A percentile compares a stretch with the other conserved stretches of the same genome.
Conservation (phyloP, 768 basidiomycete genomes). For the Baorangia bicolor region DNA sequence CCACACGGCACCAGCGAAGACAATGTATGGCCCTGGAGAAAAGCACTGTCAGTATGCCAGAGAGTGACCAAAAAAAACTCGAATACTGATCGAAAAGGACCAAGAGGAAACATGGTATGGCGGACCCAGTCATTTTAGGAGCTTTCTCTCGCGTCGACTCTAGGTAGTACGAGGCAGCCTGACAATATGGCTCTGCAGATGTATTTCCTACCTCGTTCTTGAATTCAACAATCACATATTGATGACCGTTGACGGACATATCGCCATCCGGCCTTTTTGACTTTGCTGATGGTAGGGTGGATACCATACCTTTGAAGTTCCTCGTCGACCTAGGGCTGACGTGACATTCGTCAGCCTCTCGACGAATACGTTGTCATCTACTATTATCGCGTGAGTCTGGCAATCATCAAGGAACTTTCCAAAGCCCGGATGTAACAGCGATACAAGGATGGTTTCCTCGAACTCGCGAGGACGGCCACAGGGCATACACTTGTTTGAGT, state of each 20-base stretch:
- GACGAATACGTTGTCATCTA: too few relatives aligned
- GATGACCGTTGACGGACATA: not conserved
- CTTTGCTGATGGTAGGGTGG: not conserved
- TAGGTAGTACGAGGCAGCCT: conserved; percentile 23
- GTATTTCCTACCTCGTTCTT: conserved; percentile 22
- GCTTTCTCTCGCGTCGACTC: conserved; percentile 15
- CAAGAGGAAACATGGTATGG: conserved; percentile 30
- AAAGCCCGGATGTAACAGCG: too few relatives aligned
- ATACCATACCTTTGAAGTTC: too few relatives aligned
- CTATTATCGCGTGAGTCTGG: too few relatives aligned
- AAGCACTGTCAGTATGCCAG: not conserved
- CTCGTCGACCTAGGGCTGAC: too few relatives aligned
- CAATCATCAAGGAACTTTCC: too few relatives aligned
- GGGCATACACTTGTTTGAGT: too few relatives aligned
- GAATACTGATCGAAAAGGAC: conserved; percentile 22
- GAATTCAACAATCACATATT: conserved; percentile 15
- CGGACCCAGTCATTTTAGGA: conserved; percentile 5
- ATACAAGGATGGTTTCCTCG: too few relatives aligned
- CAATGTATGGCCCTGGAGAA: conserved; percentile 24
- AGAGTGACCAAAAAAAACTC: too few relatives aligned
- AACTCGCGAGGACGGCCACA: too few relatives aligned
- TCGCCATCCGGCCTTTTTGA: not conserved
- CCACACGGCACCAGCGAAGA: conserved; percentile 29
- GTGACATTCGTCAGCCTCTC: too few relatives aligned
- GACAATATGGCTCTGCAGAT: conserved; percentile 25